Base-by-base conservation (phyloP, 2,329 filamentous ascomycete species). In the Salinomyces thailandicus region DNA sequence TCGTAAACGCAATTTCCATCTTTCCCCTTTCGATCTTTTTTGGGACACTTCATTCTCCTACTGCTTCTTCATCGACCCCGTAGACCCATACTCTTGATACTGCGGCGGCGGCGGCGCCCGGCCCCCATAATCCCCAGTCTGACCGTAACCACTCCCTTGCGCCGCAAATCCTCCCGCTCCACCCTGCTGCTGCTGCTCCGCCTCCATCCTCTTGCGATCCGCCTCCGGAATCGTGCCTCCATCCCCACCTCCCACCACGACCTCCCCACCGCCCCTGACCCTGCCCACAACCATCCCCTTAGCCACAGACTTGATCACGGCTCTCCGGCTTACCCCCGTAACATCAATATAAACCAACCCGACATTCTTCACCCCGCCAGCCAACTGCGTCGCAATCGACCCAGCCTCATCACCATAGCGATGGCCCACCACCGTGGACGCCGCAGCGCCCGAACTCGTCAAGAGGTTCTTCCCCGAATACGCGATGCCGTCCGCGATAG, bases 281-380 rank as follows among this genome's bases (percentile, higher is more conserved):
- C 77, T 78, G 22, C 85, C 85, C 4, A 93, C 78, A 0, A 93
- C 79, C 91, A 98, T 96, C 27, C 91, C 86, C 67, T 93, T 95
- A 14, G 87, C 91, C 1, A 96, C 91, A 28, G 81, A 85, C 68
- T 95, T 98, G 56, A 98, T 74, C 29, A 98, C 77, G 0, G 91
- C 91, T 43, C 79, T 77, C 28, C 91, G 73, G 37, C 84, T 93
- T 1, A 98, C 91, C 22, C 91, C 91, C 0, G 87, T 81, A 1
- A 93, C 89, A 51, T 98, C 91, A 42, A 98, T 94, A 57, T 98
- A 98, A 19, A 98, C 91, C 18, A 98, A 70, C 5, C 87, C 91
- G 5, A 96, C 91, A 48, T 96, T 98, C 70, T 91, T 94, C 52
- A 95, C 79, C 16, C 87, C 89, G 4, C 85, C 80, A 1, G 85